phyloP scores from a whole-genome alignment of 441 rosid species.

The Manihot esculenta region DNA sequence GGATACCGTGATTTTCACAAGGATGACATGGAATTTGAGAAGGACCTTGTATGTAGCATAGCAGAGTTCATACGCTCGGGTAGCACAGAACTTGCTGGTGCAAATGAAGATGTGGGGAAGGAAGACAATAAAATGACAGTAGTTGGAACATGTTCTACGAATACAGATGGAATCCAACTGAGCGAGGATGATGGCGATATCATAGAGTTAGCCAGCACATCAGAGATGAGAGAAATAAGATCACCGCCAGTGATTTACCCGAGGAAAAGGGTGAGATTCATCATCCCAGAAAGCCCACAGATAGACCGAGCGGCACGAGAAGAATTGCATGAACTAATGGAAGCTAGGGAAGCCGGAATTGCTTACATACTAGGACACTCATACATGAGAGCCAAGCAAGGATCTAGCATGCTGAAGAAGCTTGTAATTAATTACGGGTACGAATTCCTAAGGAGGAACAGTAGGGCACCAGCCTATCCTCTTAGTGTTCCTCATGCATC shows the following conservation, averaged over 20 bases:
- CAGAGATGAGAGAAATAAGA: constrained; percentile 57
- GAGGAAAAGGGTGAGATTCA: constrained; percentile 70
- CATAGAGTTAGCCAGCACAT: constrained; percentile 46
- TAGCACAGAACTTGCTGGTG: constrained; percentile 28
- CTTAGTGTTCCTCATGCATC: constrained; percentile 73
- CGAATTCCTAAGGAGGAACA: constrained; percentile 85
- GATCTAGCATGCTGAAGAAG: constrained; percentile 72
- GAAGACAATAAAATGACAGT: constrained; percentile 78
- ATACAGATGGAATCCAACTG: constrained; percentile 58
- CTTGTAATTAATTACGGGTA: constrained; percentile 64
- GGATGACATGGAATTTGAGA: constrained; percentile 88
- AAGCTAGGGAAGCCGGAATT: constrained; percentile 86
- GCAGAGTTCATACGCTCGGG: constrained; percentile 78
- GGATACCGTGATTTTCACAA: constrained; percentile 88
- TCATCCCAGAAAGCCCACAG: constrained; percentile 76
- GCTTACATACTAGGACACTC: constrained; percentile 90
- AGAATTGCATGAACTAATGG: constrained; percentile 74
- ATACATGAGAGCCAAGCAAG: constrained; percentile 75
- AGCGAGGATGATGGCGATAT: constrained; percentile 41
- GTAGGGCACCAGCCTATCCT: constrained; percentile 51
- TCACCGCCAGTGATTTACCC: constrained; percentile 45
- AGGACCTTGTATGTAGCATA: constrained; percentile 81
- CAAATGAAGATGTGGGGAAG: constrained; percentile 24
- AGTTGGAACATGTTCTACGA: constrained; percentile 70
- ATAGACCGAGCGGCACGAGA: constrained; percentile 52